phyloP scores from a whole-genome alignment of 2,329 filamentous ascomycete species.

The Lachnellula arida region DNA sequence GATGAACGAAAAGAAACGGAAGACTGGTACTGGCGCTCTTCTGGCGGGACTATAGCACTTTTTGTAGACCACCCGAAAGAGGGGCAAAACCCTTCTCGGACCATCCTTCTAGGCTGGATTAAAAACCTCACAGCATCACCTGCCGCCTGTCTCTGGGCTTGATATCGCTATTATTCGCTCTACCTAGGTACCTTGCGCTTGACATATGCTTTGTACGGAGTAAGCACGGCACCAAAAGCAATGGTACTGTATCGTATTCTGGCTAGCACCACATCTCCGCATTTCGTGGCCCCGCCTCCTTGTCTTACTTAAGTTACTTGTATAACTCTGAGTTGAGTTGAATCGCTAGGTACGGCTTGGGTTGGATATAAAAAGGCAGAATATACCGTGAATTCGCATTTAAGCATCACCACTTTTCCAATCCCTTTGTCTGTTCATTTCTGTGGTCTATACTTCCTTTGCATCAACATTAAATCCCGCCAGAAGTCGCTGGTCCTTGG shows the following conservation, averaged over 20 bases:
- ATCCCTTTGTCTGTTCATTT: neutral
- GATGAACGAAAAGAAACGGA: too few relatives aligned
- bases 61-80: too few relatives aligned
- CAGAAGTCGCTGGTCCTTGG: neutral
- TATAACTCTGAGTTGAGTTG: neutral
- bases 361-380: neutral
- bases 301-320: neutral
- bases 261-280: neutral
- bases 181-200: too few relatives aligned
- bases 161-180: neutral
- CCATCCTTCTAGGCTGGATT: conserved; percentile 6
- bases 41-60: too few relatives aligned
- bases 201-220: too few relatives aligned
- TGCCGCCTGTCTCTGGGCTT: conserved; percentile 13
- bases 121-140: conserved; percentile 15
- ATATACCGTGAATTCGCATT: neutral
- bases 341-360: neutral
- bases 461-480: neutral
- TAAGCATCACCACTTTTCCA: neutral
- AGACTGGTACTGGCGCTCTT: too few relatives aligned
- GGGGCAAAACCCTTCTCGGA: neutral
- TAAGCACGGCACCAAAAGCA: too few relatives aligned
- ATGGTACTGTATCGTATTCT: too few relatives aligned
- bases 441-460: neutral
- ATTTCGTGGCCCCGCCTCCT: neutral